A percentile compares a stretch with the other conserved stretches of the same genome.
Conservation (phyloP, 352 stramenopile genomes). For the Pythium sp. region DNA sequence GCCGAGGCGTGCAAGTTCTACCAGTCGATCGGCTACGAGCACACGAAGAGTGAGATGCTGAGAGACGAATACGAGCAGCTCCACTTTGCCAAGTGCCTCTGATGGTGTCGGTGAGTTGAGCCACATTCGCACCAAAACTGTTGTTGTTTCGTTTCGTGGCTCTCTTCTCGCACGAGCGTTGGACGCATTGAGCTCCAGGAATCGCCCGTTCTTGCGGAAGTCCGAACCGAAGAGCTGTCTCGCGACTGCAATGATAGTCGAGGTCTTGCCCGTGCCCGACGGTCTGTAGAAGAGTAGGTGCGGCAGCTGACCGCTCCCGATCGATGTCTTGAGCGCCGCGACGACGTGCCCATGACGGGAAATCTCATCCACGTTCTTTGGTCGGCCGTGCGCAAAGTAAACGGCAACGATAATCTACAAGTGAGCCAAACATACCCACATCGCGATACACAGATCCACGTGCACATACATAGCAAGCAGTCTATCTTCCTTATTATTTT, state of each 20-base stretch:
- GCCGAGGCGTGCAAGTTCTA: slow-evolving; percentile 13
- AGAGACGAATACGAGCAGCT: slow-evolving; percentile 11
- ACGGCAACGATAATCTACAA: not conserved
- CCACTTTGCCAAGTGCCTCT: slow-evolving; percentile 5
- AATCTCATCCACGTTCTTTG: slow-evolving; percentile 96
- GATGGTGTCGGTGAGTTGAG: too few species aligned
- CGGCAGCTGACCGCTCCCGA: slow-evolving; percentile 93
- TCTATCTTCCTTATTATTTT: too few species aligned
- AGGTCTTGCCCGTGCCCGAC: slow-evolving; percentile 95
- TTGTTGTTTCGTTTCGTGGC: too few species aligned
- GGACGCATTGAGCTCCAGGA: slow-evolving; percentile 98
- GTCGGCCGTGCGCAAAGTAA: slow-evolving; percentile 56
- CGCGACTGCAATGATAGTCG: slow-evolving; percentile 90
- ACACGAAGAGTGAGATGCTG: slow-evolving; percentile 6
- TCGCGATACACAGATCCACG: too few species aligned
- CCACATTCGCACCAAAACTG: too few species aligned
- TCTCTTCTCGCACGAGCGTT: slow-evolving; percentile 51
- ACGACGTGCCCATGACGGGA: slow-evolving; percentile 95
- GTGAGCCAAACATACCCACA: not conserved
- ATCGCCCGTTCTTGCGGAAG: slow-evolving; percentile 90
- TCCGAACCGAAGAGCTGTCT: slow-evolving; percentile 88
- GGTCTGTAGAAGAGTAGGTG: slow-evolving; percentile 98
- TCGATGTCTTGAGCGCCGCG: slow-evolving; percentile 94
- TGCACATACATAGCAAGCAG: too few species aligned
- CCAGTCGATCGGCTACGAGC: slow-evolving; percentile 7